A percentile compares a stretch with the other conserved stretches of the same genome.
These are phyloP conservation scores for Eucalyptus viminalis DNA, from an alignment of 345 rosid genomes.

Conservation along the genomic window DNA sequence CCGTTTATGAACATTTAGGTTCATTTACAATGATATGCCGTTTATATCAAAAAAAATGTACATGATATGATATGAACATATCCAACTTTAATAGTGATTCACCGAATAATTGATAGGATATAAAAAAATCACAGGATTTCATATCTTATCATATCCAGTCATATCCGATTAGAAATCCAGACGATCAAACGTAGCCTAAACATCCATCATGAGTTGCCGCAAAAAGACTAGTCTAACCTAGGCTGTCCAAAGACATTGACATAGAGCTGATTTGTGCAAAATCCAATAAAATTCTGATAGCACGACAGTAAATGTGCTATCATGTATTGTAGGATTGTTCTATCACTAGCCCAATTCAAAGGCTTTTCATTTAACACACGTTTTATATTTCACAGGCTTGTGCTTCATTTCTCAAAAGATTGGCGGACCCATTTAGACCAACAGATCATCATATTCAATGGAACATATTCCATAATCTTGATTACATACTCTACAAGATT, in stretches of 20 bases:
- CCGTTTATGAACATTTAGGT: no score
- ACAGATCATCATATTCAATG: background rate
- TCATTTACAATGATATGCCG: no score
- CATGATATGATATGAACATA: no score
- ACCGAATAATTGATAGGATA: fast-evolving
- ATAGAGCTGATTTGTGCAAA: background rate
- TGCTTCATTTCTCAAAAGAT: background rate
- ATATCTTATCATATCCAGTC: no score
- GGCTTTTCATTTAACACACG: background rate
- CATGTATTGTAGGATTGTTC: background rate
- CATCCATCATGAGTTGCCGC: background rate
- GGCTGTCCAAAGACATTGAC: background rate
- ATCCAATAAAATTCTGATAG: background rate
- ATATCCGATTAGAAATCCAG: no score
- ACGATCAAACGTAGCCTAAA: background rate
- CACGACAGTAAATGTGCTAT: background rate
- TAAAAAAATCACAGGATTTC: no score
- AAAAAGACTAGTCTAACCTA: background rate
- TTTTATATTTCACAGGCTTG: background rate
- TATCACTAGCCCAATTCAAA: background rate
- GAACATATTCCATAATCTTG: background rate
- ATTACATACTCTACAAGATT: background rate
- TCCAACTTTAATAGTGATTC: no score
- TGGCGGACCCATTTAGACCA: background rate
- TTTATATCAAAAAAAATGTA: no score